phyloP scores from a whole-genome alignment of 2,329 filamentous ascomycete genomes.

The Colletotrichum brevisporum region DNA sequence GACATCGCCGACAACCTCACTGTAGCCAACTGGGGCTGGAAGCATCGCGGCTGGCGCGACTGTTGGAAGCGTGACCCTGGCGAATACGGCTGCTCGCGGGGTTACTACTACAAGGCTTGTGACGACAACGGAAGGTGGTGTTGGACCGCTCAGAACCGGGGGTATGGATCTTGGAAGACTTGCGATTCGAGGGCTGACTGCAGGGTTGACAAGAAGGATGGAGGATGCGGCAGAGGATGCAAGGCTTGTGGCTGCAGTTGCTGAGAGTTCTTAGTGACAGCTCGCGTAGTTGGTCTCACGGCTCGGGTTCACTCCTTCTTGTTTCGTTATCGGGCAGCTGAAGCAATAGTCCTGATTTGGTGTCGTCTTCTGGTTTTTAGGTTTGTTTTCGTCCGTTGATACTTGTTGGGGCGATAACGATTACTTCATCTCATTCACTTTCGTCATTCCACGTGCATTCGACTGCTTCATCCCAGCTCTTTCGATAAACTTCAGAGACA shows the following conservation, averaged over 20 bases:
- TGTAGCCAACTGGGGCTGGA: background rate
- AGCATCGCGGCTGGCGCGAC: background rate
- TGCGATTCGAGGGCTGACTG: constrained; percentile 10
- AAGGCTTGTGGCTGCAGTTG: constrained; percentile 11
- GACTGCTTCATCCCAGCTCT: no score
- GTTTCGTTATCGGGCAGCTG: no score
- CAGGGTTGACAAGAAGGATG: background rate
- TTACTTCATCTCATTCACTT: no score
- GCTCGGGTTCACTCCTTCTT: no score
- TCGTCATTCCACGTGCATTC: no score
- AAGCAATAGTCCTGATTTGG: no score
- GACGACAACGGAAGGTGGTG: constrained; percentile 9
- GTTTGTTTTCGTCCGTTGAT: no score
- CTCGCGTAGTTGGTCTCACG: no score
- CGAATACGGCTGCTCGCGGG: constrained; percentile 10
- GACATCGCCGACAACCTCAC: background rate
- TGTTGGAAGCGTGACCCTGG: constrained; percentile 16
- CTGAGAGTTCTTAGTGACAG: background rate
- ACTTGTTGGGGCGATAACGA: no score
- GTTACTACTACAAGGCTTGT: constrained; percentile 18
- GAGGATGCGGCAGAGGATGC: constrained; percentile 8
- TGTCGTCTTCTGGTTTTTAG: no score
- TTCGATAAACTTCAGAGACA: no score
- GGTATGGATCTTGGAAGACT: constrained; percentile 1
- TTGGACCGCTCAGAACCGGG: constrained; percentile 21